Conservation (phyloP, 2,329 filamentous ascomycete species). For the Xenoacremonium recifei region DNA sequence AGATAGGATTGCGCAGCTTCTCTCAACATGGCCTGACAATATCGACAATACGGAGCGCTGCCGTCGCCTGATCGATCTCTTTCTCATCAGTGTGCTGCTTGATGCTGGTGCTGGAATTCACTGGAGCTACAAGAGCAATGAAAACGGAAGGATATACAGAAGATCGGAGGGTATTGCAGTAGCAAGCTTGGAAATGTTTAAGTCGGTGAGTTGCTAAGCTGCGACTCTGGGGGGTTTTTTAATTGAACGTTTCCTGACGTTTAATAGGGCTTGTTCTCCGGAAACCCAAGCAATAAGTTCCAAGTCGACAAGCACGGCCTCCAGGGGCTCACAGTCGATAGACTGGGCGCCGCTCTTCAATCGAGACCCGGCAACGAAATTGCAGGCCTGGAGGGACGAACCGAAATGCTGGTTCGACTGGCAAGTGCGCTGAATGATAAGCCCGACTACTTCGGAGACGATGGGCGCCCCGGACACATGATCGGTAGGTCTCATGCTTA, state of each 20-base stretch:
- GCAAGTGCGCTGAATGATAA: slow-evolving; percentile 73
- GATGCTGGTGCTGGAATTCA: slow-evolving; percentile 86
- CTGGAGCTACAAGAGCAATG: slow-evolving; percentile 91
- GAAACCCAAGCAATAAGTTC: slow-evolving; percentile 74
- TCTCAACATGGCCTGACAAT: slow-evolving; percentile 65
- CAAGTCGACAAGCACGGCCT: slow-evolving; percentile 88
- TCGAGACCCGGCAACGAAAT: slow-evolving; percentile 78
- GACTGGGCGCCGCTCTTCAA: slow-evolving; percentile 79
- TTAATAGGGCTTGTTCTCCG: slow-evolving; percentile 74
- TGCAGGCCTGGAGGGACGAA: slow-evolving; percentile 80
- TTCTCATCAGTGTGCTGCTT: slow-evolving; percentile 75
- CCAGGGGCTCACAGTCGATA: slow-evolving; percentile 68
- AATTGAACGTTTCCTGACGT: slow-evolving; percentile 15
- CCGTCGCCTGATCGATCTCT: slow-evolving; percentile 73
- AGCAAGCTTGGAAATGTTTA: slow-evolving; percentile 85
- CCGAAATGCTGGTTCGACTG: slow-evolving; percentile 74
- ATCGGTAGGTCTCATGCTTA: slow-evolving; percentile 60
- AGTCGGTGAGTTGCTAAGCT: slow-evolving; percentile 50
- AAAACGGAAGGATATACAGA: slow-evolving; percentile 78
- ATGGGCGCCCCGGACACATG: slow-evolving; percentile 89
- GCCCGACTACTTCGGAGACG: slow-evolving; percentile 77
- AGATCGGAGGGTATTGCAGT: slow-evolving; percentile 87
- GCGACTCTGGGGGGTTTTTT: background rate
- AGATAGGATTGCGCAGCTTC: slow-evolving; percentile 69
- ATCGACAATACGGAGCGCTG: slow-evolving; percentile 73